Percentiles rank a stretch among this genome's conserved stretches.
phyloP scores from a whole-genome alignment of 768 basidiomycete species.

The Pleurotus ostreatus region DNA sequence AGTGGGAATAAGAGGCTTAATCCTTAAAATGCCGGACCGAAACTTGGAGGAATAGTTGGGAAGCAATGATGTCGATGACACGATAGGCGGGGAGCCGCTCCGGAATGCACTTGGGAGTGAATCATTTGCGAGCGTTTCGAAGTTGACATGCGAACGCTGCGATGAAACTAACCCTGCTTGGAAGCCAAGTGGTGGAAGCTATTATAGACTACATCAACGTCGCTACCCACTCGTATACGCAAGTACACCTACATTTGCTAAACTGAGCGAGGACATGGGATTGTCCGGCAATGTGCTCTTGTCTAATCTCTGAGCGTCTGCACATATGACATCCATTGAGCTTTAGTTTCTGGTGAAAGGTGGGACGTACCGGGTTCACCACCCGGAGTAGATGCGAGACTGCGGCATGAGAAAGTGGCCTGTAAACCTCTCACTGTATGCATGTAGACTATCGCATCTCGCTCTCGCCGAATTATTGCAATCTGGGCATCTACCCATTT shows the following conservation, averaged over 20 bases:
- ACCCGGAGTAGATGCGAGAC: background rate
- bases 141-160: background rate
- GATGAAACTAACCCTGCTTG: background rate
- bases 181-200: too few species aligned
- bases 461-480: background rate
- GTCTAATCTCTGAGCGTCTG: too few species aligned
- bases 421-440: background rate
- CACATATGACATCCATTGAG: too few species aligned
- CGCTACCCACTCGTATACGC: too few species aligned
- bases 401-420: background rate
- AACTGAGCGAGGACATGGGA: too few species aligned
- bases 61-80: background rate
- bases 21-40: constrained; percentile 2
- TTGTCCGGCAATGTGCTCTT: too few species aligned
- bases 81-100: background rate
- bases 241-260: too few species aligned
- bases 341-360: too few species aligned
- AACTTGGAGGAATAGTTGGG: background rate
- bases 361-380: too few species aligned
- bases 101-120: background rate
- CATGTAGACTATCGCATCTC: background rate
- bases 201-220: too few species aligned
- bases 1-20: background rate
- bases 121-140: background rate
- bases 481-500: constrained; percentile 1